Base-by-base conservation (phyloP, 331 rosid genomes). In the Ulmus americana region DNA sequence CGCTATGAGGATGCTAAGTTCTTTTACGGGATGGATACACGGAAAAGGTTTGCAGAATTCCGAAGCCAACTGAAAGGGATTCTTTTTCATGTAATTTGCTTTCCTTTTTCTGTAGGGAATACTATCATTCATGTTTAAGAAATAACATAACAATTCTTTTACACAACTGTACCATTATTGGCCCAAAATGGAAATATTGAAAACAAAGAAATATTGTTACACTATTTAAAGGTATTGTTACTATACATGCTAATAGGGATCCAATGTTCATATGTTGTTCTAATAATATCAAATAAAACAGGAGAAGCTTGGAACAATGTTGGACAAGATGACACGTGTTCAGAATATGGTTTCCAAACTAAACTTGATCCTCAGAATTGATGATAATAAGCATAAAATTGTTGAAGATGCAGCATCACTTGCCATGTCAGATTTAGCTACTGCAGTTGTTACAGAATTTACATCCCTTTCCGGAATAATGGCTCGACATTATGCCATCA, bases 1-100 rank as follows among this genome's bases (percentile, higher is more conserved):
- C 94, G 94, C 66, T 91, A 86, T 74, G 96, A 91, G 80, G 96
- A 91, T 88, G 97, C 97, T 0, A 91, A 88, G 65, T 91, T 91
- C 82, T 91, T 91, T 80, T 91, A 91, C 53, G 89, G 77, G 85
- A 69, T 77, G 76, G 96, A 91, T 74, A 84, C 87, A 6, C 67
- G 74, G n/a, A 88, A 86, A 83, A 81, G 65, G 60, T 79, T 91
- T 76, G 79, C 86, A 39, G 95, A 91, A 71, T 88, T 88, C 57
- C 84, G 86, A 59, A 70, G 78, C 72, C 86, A 85, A 82, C 84
- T 91, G 63, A 86, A 73, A 50, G 85, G 87, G 69, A 88, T 91
- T 74, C 87, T 88, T 60, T 91, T 91, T 75, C 97, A 91, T 74
- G 95, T 91, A 77, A 83, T 56, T 62, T 71, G 8, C 12, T 61